Evolutionary conservation across 345 rosid species (phyloP).

Genomic region (Salix koriyanagi): DNA sequence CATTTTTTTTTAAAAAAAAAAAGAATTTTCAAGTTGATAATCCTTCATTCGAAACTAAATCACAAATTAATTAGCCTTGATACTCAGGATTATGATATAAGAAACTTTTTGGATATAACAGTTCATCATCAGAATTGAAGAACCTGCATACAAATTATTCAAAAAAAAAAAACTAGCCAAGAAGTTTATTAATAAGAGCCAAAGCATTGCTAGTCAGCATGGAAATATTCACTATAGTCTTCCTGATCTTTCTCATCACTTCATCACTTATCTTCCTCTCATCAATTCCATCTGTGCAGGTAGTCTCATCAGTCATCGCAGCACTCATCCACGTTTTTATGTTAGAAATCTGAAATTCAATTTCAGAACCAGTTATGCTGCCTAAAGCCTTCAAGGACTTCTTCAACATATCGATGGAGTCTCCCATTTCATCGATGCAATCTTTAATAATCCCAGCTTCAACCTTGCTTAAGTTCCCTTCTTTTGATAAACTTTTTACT

Average conservation of each 20-base stretch:
- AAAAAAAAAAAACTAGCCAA: not conserved
- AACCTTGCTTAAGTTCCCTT: slow-evolving; percentile 18
- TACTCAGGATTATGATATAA: too few species aligned
- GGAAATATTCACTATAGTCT: slow-evolving; percentile 35
- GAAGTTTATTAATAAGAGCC: slow-evolving; percentile 50
- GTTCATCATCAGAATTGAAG: too few species aligned
- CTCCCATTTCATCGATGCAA: slow-evolving; percentile 43
- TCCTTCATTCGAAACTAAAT: too few species aligned
- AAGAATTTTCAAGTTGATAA: too few species aligned
- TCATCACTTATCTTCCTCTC: slow-evolving; percentile 38
- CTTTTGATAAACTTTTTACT: slow-evolving; percentile 24
- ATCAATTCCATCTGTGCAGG: slow-evolving; percentile 69
- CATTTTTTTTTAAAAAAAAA: rapidly evolving
- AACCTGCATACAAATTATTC: too few species aligned
- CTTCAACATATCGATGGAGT: slow-evolving; percentile 47
- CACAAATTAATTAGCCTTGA: too few species aligned
- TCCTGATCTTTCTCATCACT: slow-evolving; percentile 41
- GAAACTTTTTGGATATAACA: too few species aligned
- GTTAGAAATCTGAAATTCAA: slow-evolving; percentile 33
- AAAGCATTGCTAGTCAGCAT: slow-evolving; percentile 61
- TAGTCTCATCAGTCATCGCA: slow-evolving; percentile 56
- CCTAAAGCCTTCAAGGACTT: slow-evolving; percentile 40
- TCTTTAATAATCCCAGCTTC: slow-evolving; percentile 45
- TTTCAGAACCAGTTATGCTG: not conserved
- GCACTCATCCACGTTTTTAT: slow-evolving; percentile 65